Conservation (phyloP, 2,329 filamentous ascomycete genomes). For the Sarocladium brachiariae region DNA sequence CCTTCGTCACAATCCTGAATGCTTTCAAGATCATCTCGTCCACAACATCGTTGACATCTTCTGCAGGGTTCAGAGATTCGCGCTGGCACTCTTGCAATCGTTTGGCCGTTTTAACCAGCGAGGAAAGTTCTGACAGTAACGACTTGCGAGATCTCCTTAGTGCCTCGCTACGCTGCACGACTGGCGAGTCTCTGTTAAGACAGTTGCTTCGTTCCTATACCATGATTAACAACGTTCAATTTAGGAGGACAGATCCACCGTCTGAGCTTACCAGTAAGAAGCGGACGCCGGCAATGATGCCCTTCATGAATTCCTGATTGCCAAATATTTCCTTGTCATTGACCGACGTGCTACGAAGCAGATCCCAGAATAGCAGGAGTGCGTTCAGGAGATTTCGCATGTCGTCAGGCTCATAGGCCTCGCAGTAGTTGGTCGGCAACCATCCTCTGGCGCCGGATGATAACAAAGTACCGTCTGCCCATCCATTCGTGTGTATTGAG, state of each 20-base stretch:
- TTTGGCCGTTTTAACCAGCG: constrained; percentile 84
- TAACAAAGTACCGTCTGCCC: constrained; percentile 91
- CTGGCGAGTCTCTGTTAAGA: constrained; percentile 70
- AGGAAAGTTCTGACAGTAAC: constrained; percentile 80
- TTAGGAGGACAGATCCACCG: too few relatives aligned
- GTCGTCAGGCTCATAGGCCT: constrained; percentile 82
- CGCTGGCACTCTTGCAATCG: constrained; percentile 68
- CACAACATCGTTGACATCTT: constrained; percentile 66
- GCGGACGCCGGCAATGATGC: constrained; percentile 86
- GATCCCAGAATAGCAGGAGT: constrained; percentile 85
- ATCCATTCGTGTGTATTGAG: constrained; percentile 95
- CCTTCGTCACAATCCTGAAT: constrained; percentile 88
- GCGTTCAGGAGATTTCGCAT: constrained; percentile 82
- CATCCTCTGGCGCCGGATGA: constrained; percentile 83
- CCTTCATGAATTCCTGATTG: constrained; percentile 90
- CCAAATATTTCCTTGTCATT: constrained; percentile 74
- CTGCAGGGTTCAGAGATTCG: constrained; percentile 36
- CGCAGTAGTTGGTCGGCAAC: constrained; percentile 97
- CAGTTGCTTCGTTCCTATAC: constrained; percentile 78
- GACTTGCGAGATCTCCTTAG: constrained; percentile 79
- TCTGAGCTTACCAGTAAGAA: constrained; percentile 66
- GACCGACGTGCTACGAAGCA: constrained; percentile 70
- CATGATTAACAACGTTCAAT: constrained; percentile 10
- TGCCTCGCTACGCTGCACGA: constrained; percentile 68
- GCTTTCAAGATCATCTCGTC: constrained; percentile 92